Evolutionary conservation across 495 filamentous ascomycete genomes (phyloP), one percentile per base, ranked within the genome.

Genomic region (Aspergillus heteromorphus): DNA sequence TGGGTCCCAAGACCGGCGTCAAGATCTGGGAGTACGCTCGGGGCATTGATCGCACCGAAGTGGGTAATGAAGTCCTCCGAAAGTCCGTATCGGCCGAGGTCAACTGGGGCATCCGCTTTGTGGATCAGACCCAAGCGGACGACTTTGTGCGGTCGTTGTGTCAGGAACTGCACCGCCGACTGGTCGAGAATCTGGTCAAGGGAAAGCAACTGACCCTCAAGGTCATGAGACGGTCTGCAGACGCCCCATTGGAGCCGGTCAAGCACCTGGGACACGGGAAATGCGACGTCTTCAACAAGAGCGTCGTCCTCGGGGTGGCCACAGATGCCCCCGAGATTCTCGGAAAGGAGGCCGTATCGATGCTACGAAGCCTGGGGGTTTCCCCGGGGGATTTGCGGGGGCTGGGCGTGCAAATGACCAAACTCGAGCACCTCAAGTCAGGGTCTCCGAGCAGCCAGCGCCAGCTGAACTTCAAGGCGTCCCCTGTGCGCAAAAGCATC

Each of bases 91-190:
- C 92, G 1, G 92, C 92, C 0, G 92, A 97, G 56, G 89, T 98
- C 54, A 98, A 96, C 61, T 98, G 95, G 95, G 93, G 93, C 2
- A 93, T 98, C 49, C 84, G 93, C 25, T 98, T 98, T 61, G 83
- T 89, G 51, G 93, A 80, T 43, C 89, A 96, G 55, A 82, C 81
- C 6, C 92, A 98, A 67, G 90, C 88, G 0, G 93, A 97, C 40
- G 87, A 91, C 49, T 98, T 98, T 63, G 76, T 97, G 23, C 76
- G 80, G 48, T 90, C 87, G 55, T 69, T 98, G 2, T 90, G 86
- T 56, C 84, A 85, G 45, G 93, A 97, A 63, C 70, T 97, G 18
- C 83, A 89, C 58, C 84, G 86, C 27, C 80, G 91, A 17, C 73
- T 98, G 21, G 70, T 88, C 43, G 87, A 90, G 53, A 89, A 95